Percentiles rank a stretch among this genome's conserved stretches.
Evolutionary conservation across 441 rosid species (phyloP).

Genomic region (Populus hybrid): DNA sequence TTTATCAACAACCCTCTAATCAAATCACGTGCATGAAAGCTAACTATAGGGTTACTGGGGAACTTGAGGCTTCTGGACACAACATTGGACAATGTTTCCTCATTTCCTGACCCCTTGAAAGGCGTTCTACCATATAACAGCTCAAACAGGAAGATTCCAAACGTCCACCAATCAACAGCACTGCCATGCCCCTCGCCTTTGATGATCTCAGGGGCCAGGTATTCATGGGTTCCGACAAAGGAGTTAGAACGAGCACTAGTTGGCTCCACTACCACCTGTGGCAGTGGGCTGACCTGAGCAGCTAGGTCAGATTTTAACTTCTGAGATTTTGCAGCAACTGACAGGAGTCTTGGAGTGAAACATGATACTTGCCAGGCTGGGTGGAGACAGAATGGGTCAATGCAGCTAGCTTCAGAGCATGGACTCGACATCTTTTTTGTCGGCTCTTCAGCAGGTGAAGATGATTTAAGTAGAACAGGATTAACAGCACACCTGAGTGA

Average conservation of each 20-base stretch:
- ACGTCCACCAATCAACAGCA: constrained; percentile 83
- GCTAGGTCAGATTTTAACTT: constrained; percentile 52
- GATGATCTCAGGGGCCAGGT: constrained; percentile 75
- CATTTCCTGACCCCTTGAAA: constrained; percentile 62
- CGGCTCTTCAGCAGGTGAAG: constrained; percentile 43
- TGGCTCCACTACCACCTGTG: constrained; percentile 78
- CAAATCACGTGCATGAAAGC: constrained; percentile 62
- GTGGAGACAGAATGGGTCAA: constrained; percentile 71
- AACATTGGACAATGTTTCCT: constrained; percentile 58
- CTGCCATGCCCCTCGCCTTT: constrained; percentile 72
- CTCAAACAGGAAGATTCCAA: constrained; percentile 67
- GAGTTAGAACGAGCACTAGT: constrained; percentile 72
- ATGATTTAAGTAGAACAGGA: constrained; percentile 45
- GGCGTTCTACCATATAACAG: constrained; percentile 67
- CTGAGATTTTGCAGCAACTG: constrained; percentile 50
- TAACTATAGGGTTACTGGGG: constrained; percentile 49
- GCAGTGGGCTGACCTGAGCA: constrained; percentile 54
- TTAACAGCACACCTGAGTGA: constrained; percentile 57
- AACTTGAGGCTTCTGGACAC: constrained; percentile 58
- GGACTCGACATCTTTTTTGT: constrained; percentile 56
- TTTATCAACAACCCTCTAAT: constrained; percentile 57
- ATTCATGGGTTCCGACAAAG: constrained; percentile 73
- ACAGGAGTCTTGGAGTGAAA: constrained; percentile 64
- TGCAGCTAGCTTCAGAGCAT: constrained; percentile 63
- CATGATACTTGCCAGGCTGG: constrained; percentile 75